These are phyloP conservation scores for grape (Vitis vinifera) DNA, from an alignment of 164 flowering plant species.

Conservation along the genomic window DNA sequence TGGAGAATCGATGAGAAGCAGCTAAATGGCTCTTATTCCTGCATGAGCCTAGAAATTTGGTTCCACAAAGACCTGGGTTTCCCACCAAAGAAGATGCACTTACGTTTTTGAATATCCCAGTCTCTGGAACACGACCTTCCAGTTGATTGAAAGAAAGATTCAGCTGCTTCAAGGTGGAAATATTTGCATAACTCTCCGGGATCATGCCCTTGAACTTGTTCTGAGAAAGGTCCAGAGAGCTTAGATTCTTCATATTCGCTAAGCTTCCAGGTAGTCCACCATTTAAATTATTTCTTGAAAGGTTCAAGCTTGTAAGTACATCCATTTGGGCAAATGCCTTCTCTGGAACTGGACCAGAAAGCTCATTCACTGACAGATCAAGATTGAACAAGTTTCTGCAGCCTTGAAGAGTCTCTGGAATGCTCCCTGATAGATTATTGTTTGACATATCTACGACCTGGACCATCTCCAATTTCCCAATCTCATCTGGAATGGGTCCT, in stretches of 20 bases:
- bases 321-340: conserved; percentile 29
- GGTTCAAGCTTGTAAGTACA: conserved; percentile 47
- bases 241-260: conserved; percentile 40
- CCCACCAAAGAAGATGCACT: conserved; percentile 46
- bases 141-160: conserved; percentile 78
- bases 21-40: conserved; percentile 8
- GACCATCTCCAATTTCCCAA: conserved; percentile 66
- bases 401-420: conserved; percentile 47
- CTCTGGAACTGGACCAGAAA: conserved; percentile 46
- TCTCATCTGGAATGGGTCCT: conserved; percentile 58
- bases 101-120: conserved; percentile 47
- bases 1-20: conserved; percentile 28
- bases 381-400: conserved; percentile 59
- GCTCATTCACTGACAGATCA: conserved; percentile 62
- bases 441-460: conserved; percentile 73
- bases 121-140: conserved; percentile 60
- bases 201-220: conserved; percentile 56
- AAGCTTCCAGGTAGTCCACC: conserved; percentile 51
- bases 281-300: conserved; percentile 54
- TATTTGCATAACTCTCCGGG: conserved; percentile 46
- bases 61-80: conserved; percentile 68
- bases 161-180: conserved; percentile 47
- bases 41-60: conserved; percentile 39
- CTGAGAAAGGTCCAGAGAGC: conserved; percentile 61
- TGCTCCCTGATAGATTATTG: conserved; percentile 62